These are phyloP conservation scores for Wickerhamomyces sp. DNA, from an alignment of 1,139 yeast species.

Conservation along the genomic window DNA sequence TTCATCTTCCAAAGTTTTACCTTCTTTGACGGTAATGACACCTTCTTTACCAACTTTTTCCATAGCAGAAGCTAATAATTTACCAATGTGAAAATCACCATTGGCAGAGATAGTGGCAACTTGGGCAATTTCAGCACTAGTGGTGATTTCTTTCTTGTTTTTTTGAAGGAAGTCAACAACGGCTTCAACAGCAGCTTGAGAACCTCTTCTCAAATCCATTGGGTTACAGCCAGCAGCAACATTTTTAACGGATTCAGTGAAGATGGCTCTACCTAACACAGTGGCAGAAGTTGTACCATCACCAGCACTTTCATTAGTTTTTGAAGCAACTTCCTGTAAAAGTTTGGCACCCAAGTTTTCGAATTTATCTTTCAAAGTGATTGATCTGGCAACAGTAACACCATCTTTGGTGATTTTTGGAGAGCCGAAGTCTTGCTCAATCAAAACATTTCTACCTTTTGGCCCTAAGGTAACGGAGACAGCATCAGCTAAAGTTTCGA, in stretches of 20 bases:
- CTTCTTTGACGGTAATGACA: slow-evolving; percentile 97
- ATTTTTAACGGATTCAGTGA: slow-evolving; percentile 95
- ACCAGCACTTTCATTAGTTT: slow-evolving; percentile 98
- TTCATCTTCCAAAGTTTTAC: slow-evolving; percentile 95
- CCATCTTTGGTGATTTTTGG: slow-evolving; percentile 99
- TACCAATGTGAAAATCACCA: slow-evolving; percentile 94
- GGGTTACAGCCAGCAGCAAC: slow-evolving; percentile 99
- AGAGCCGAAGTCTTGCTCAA: slow-evolving; percentile 95
- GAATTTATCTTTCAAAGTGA: slow-evolving; percentile 83
- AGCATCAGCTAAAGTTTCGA: slow-evolving; percentile 94
- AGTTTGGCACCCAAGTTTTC: slow-evolving; percentile 96
- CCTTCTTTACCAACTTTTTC: slow-evolving; percentile 99
- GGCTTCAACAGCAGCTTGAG: slow-evolving; percentile 97
- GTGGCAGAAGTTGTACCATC: slow-evolving; percentile 99
- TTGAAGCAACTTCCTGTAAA: slow-evolving; percentile 96
- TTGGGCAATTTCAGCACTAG: slow-evolving; percentile 96
- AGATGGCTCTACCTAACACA: slow-evolving; percentile 92
- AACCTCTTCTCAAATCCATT: slow-evolving; percentile 98
- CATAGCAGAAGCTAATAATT: slow-evolving; percentile 94
- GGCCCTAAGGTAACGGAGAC: slow-evolving; percentile 97
- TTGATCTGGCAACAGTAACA: slow-evolving; percentile 94
- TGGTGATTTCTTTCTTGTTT: slow-evolving; percentile 95
- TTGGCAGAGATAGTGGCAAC: slow-evolving; percentile 98
- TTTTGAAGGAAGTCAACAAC: slow-evolving; percentile 84
- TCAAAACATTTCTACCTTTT: slow-evolving; percentile 95